A percentile compares a stretch with the other conserved stretches of the same genome.
These are phyloP conservation scores for Globisporangium okanoganense DNA, from an alignment of 352 stramenopile genomes.

Conservation along the genomic window DNA sequence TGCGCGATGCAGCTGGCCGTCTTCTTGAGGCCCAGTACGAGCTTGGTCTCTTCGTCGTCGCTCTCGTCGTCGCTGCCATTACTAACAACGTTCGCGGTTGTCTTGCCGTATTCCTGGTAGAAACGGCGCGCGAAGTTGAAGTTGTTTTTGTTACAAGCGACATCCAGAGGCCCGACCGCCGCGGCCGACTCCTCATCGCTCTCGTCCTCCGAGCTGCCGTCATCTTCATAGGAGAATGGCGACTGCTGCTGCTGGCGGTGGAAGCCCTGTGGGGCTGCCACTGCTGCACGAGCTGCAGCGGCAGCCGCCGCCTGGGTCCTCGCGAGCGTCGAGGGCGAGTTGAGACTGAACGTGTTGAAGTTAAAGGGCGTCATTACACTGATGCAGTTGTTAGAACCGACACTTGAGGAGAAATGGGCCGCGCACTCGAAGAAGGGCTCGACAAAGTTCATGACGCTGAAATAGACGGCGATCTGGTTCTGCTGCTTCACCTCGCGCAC, in stretches of 20 bases:
- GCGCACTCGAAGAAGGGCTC: slow-evolving; percentile 59
- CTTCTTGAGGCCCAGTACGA: slow-evolving; percentile 45
- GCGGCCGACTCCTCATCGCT: not conserved
- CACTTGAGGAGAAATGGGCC: slow-evolving; percentile 21
- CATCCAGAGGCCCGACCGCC: not conserved
- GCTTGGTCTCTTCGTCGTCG: slow-evolving; percentile 38
- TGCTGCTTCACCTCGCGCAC: slow-evolving; percentile 51
- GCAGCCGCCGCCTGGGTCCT: slow-evolving; percentile 11
- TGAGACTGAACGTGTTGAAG: slow-evolving; percentile 8
- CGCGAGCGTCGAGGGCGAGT: slow-evolving; percentile 6
- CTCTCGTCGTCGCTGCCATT: slow-evolving; percentile 24
- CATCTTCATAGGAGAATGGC: not conserved
- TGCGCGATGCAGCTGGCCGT: slow-evolving; percentile 45
- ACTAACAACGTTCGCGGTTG: slow-evolving; percentile 1
- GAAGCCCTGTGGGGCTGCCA: not conserved
- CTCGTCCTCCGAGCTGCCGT: slow-evolving; percentile 1
- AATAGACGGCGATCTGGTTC: slow-evolving; percentile 66
- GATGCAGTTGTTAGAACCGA: not conserved
- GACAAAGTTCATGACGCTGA: slow-evolving; percentile 66
- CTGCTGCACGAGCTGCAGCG: slow-evolving; percentile 6
- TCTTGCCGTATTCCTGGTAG: slow-evolving; percentile 31
- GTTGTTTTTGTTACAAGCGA: not conserved
- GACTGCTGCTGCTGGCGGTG: not conserved
- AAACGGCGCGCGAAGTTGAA: slow-evolving; percentile 14
- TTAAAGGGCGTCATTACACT: not conserved